Percentiles rank a stretch among this genome's conserved stretches.
phyloP scores from a whole-genome alignment of 176 grass and related monocot genomes.

The Stipa capillata region DNA sequence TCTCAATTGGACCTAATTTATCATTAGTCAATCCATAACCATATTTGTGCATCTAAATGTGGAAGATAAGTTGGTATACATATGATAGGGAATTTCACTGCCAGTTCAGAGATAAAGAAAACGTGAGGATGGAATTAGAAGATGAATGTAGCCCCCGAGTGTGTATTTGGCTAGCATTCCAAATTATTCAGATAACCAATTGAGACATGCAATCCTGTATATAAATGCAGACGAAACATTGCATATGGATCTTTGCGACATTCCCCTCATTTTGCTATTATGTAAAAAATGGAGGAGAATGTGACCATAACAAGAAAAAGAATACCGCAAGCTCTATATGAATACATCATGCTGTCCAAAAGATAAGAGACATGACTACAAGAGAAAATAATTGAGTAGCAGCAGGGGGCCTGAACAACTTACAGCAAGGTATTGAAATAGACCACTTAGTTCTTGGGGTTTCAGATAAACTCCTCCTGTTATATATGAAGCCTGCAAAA shows the following conservation, averaged over 20 bases:
- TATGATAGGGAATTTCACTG: not conserved
- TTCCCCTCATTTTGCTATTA: not conserved
- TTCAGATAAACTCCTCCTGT: constrained; percentile 96
- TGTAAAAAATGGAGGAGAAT: not conserved
- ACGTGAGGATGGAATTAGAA: not conserved
- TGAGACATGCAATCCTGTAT: not conserved
- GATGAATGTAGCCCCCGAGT: not conserved
- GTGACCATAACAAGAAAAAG: not conserved
- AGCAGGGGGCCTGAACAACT: not conserved
- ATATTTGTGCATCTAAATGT: not conserved
- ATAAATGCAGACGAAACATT: not conserved
- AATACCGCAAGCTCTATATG: not conserved
- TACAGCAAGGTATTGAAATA: constrained; percentile 92
- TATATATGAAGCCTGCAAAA: constrained; percentile 85
- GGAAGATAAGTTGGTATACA: not conserved
- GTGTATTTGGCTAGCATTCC: not conserved
- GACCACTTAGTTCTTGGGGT: constrained; percentile 72
- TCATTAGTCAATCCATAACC: not conserved
- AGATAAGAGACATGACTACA: not conserved
- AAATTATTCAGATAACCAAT: not conserved
- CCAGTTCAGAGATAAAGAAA: not conserved
- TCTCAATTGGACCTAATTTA: not conserved
- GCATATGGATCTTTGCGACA: not conserved
- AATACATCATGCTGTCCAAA: not conserved
- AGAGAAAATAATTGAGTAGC: not conserved